Conservation (phyloP, 768 basidiomycete species). For the Tylopilus rubrobrunneus region DNA sequence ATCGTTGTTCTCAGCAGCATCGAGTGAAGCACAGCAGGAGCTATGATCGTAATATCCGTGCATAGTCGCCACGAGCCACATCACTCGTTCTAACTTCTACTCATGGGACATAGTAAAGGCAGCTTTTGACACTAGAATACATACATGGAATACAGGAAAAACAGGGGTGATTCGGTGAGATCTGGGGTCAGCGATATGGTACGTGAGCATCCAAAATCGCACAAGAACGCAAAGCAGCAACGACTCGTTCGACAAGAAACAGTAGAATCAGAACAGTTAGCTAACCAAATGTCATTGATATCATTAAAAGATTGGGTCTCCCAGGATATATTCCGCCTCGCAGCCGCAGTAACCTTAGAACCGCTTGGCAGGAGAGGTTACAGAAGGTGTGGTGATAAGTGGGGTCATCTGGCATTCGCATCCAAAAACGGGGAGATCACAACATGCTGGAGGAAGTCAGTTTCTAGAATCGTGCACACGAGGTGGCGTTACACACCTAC, state of each 20-base stretch:
- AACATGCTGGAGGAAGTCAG: neutral
- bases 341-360: neutral
- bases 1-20: neutral
- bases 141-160: neutral
- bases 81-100: neutral
- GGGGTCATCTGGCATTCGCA: neutral
- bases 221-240: neutral
- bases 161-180: neutral
- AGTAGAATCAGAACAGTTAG: neutral
- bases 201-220: neutral
- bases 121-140: neutral
- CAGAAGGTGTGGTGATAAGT: neutral
- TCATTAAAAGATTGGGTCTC: constrained; percentile 3
- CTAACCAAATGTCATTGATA: constrained; percentile 11
- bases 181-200: neutral
- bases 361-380: neutral
- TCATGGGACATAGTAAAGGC: neutral
- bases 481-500: constrained; percentile 9
- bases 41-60: too few species aligned
- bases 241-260: neutral
- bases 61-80: neutral
- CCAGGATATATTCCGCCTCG: constrained; percentile 4
- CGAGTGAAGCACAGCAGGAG: neutral
- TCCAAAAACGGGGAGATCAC: constrained; percentile 10
- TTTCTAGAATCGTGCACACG: constrained; percentile 2